Base-by-base conservation (phyloP, 306 rosid species). In the Heteromeles arbutifolia region DNA sequence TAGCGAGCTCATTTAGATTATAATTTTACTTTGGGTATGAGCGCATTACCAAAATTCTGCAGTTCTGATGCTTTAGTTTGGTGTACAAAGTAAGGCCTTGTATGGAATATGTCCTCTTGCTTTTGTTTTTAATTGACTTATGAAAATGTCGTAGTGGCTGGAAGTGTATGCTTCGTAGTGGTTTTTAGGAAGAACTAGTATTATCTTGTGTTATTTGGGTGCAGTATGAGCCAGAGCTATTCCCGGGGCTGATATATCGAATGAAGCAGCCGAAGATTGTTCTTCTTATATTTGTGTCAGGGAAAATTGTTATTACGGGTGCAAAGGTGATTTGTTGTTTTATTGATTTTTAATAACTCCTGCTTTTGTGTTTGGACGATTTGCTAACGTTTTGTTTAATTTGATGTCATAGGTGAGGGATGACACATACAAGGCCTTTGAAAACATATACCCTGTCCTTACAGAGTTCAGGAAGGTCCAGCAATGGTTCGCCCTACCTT, bases 191-290 rank as follows among this genome's bases (percentile, higher is more conserved):
- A 48, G 54, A 48, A 48, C 6, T 15, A 15, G 21, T 48, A 18
- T 48, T 48, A 48, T 48, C 21, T 1, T 48, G 54, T 4, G 48
- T 70, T 69, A 50, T 85, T 70, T 8, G 63, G 58, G 19, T 70
- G 21, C 82, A 90, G 99, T 96, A 96, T 81, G 99, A 95, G 82
- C 99, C 99, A n/a, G 99, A 92, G 85, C 85, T 95, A 53, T 95
- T 95, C 88, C 98, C 99, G 1, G 99, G 99, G 26, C 78, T 95
- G 85, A 95, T 95, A 69, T 95, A 95, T 74, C 89, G 97, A 29
- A 95, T 95, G 99, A 95, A 95, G 86, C 96, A 92, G 78, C 98
- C 99, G 0, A 95, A 95, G 86, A 92, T 95, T 73, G 99, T 95
- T 79, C 88, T 95, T 79, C 97, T 95, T 24, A 92, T 95, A 54